phyloP scores from a whole-genome alignment of 371 early-diverging fungal genomes.

The Gilbertella persicaria region DNA sequence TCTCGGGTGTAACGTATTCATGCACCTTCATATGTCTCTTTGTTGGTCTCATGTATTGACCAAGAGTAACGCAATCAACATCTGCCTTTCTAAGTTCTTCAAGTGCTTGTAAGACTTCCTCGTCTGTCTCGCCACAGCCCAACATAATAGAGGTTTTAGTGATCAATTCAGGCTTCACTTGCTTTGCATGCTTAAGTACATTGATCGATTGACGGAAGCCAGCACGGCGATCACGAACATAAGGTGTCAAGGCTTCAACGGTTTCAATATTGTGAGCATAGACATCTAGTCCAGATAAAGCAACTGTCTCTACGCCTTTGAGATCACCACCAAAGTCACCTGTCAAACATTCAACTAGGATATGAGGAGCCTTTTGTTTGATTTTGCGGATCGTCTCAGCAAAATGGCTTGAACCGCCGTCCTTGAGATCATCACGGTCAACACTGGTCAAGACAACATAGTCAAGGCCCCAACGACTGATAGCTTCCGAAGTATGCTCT shows the following conservation, averaged over 20 bases:
- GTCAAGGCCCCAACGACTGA: slow-evolving; percentile 95
- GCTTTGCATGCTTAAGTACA: slow-evolving; percentile 90
- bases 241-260: slow-evolving; percentile 87
- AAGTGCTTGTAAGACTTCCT: slow-evolving; percentile 87
- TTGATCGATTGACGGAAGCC: slow-evolving; percentile 89
- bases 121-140: slow-evolving; percentile 96
- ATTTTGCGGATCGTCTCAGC: slow-evolving; percentile 87
- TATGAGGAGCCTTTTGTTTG: slow-evolving; percentile 87
- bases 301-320: slow-evolving; percentile 79
- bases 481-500: slow-evolving; percentile 92
- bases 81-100: slow-evolving; percentile 80
- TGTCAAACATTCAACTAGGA: slow-evolving; percentile 95
- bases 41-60: slow-evolving; percentile 99
- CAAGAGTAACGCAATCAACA: slow-evolving; percentile 96
- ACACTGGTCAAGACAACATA: slow-evolving; percentile 97
- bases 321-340: slow-evolving; percentile 93
- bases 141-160: slow-evolving; percentile 98
- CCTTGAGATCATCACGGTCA: slow-evolving; percentile 94
- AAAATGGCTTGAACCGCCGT: slow-evolving; percentile 95
- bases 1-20: slow-evolving; percentile 92
- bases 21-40: slow-evolving; percentile 97
- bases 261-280: slow-evolving; percentile 99
- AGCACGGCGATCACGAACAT: slow-evolving; percentile 95
- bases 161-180: slow-evolving; percentile 72
- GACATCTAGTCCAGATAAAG: slow-evolving; percentile 91